Conservation (phyloP, 176 grass and related monocot species). For the Hordeum vulgare region DNA sequence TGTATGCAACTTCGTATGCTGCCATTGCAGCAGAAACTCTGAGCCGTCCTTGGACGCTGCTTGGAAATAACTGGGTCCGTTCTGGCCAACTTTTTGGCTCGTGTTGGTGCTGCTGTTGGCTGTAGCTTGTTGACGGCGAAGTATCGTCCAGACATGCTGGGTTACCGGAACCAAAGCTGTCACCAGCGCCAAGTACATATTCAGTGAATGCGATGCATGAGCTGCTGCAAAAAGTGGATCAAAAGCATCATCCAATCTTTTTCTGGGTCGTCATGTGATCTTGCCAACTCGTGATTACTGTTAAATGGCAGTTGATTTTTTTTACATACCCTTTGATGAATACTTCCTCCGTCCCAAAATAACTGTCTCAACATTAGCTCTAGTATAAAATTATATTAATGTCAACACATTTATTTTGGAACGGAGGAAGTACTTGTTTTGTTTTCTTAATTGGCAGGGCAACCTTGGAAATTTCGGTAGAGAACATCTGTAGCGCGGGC, state of each 20-base stretch:
- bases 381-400: too few species aligned
- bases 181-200: not conserved
- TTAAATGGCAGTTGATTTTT: not conserved
- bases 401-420: too few species aligned
- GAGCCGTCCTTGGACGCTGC: not conserved
- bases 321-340: not conserved
- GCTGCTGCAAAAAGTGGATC: conserved; percentile 3
- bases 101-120: not conserved
- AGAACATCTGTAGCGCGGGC: not conserved
- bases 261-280: conserved; percentile 12
- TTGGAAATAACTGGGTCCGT: not conserved
- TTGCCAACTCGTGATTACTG: not conserved
- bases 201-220: conserved; percentile 15
- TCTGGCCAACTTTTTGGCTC: not conserved
- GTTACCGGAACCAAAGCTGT: not conserved
- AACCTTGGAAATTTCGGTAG: not conserved
- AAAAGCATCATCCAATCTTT: not conserved
- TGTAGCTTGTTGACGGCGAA: not conserved
- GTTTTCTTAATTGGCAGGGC: not conserved
- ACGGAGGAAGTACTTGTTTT: too few species aligned
- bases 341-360: too few species aligned
- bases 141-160: not conserved
- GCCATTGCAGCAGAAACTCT: not conserved
- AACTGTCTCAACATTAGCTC: too few species aligned
- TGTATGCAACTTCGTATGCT: not conserved